Percentiles rank a stretch among this genome's conserved stretches.
These are phyloP conservation scores for Scedosporium dehoogii DNA, from an alignment of 2,329 filamentous ascomycete species.

Conservation along the genomic window DNA sequence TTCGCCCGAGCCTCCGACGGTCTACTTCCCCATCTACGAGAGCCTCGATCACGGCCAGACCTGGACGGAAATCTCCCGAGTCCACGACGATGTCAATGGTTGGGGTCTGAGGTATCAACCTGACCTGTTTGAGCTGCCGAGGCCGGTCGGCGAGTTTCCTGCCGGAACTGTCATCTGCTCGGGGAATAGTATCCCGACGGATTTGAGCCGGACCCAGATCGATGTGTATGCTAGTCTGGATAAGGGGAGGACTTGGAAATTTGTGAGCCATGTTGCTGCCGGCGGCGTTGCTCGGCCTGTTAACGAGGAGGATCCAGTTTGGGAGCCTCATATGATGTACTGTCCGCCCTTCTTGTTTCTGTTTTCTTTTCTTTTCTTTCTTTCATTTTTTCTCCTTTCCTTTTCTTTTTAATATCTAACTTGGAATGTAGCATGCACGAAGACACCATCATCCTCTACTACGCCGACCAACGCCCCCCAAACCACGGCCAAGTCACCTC, in stretches of 20 bases:
- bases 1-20: slow-evolving; percentile 42
- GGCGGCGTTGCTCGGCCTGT: slow-evolving; percentile 53
- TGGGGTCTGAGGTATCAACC: slow-evolving; percentile 63
- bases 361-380: too few relatives aligned
- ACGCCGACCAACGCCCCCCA: slow-evolving; percentile 60
- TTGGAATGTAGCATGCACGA: slow-evolving; percentile 34
- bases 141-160: slow-evolving; percentile 44
- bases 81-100: slow-evolving; percentile 53
- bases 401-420: too few relatives aligned
- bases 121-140: slow-evolving; percentile 53
- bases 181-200: slow-evolving; percentile 47
- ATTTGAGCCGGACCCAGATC: slow-evolving; percentile 55
- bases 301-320: slow-evolving; percentile 59
- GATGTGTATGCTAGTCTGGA: slow-evolving; percentile 59
- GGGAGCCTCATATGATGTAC: slow-evolving; percentile 61
- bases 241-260: slow-evolving; percentile 52
- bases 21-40: slow-evolving; percentile 44
- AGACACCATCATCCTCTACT: slow-evolving; percentile 54
- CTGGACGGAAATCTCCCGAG: slow-evolving; percentile 53
- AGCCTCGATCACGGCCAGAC: slow-evolving; percentile 44
- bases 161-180: slow-evolving; percentile 54
- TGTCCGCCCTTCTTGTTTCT: too few relatives aligned
- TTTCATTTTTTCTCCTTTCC: too few relatives aligned
- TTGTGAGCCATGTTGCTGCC: slow-evolving; percentile 54
- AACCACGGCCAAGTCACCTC: slow-evolving; percentile 58